phyloP scores from a whole-genome alignment of 352 stramenopile species.

The Thraustochytrium sp. region DNA sequence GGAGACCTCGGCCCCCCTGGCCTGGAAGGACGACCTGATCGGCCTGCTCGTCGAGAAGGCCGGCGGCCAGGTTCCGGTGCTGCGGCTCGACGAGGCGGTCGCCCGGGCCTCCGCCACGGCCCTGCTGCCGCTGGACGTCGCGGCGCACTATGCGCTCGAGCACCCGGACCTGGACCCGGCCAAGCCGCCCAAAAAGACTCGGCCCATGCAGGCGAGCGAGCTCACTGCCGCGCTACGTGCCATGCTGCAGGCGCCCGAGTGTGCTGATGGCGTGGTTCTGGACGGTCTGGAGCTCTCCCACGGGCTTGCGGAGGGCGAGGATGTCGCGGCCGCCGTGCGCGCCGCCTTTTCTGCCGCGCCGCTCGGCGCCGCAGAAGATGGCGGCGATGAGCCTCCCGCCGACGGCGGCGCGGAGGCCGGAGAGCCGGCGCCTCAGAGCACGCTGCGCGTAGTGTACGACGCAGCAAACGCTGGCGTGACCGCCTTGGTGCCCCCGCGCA shows the following conservation, averaged over 20 bases:
- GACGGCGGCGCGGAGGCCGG: background rate
- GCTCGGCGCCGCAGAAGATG: background rate
- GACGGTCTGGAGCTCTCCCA: background rate
- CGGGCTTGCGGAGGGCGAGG: background rate
- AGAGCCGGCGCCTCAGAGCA: background rate
- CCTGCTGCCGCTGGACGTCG: background rate
- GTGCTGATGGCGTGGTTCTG: background rate
- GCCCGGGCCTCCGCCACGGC: background rate
- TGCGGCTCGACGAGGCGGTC: conserved; percentile 45
- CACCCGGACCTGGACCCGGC: background rate
- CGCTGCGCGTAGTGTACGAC: background rate
- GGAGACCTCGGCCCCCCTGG: background rate
- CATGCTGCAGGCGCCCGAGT: background rate
- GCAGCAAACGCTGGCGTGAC: too few relatives aligned
- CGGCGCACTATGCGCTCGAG: background rate
- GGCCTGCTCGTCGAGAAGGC: background rate
- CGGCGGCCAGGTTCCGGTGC: background rate
- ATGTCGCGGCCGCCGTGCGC: background rate
- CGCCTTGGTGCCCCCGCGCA: too few relatives aligned
- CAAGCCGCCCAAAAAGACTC: conserved; percentile 1
- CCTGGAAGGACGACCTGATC: background rate
- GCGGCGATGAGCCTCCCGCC: background rate
- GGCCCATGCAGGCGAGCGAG: background rate
- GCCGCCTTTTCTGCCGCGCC: background rate
- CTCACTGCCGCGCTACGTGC: background rate